These are phyloP conservation scores for Melampsora abietis-canadensis DNA, from an alignment of 1,284 basidiomycete genomes.

Conservation along the genomic window DNA sequence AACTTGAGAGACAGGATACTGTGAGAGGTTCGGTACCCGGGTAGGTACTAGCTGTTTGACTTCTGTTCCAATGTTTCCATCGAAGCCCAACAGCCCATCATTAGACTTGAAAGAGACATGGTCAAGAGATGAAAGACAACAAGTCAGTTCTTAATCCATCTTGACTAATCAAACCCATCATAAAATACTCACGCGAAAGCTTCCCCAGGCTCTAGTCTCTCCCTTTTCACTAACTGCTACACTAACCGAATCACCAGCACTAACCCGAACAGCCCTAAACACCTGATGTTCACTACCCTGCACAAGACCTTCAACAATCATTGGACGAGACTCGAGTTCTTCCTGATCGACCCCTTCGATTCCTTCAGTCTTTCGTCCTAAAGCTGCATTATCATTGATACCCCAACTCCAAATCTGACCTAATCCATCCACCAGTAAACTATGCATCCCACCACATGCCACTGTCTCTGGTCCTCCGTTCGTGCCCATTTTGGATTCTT, in stretches of 20 bases:
- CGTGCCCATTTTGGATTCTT: neutral
- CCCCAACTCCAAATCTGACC: constrained; percentile 68
- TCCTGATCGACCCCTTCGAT: constrained; percentile 73
- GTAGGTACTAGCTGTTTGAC: constrained; percentile 56
- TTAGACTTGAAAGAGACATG: constrained; percentile 56
- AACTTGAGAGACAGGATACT: constrained; percentile 60
- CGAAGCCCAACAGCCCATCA: constrained; percentile 82
- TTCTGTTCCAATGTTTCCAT: constrained; percentile 59
- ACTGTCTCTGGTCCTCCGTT: constrained; percentile 1
- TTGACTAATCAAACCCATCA: neutral
- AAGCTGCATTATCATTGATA: constrained; percentile 84
- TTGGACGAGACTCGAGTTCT: constrained; percentile 71
- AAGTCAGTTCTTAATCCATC: neutral
- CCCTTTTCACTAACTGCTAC: constrained; percentile 74
- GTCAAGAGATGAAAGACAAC: constrained; percentile 5
- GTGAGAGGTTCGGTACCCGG: constrained; percentile 54
- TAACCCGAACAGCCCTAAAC: constrained; percentile 79
- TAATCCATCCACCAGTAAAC: constrained; percentile 74
- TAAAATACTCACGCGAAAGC: constrained; percentile 70
- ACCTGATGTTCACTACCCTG: constrained; percentile 57
- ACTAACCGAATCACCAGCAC: constrained; percentile 78
- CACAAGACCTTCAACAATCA: constrained; percentile 67
- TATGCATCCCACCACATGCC: constrained; percentile 78
- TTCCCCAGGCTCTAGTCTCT: constrained; percentile 82
- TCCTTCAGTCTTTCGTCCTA: constrained; percentile 74